phyloP scores from a whole-genome alignment of 208 protist species.

The Entamoeba histolytica region DNA sequence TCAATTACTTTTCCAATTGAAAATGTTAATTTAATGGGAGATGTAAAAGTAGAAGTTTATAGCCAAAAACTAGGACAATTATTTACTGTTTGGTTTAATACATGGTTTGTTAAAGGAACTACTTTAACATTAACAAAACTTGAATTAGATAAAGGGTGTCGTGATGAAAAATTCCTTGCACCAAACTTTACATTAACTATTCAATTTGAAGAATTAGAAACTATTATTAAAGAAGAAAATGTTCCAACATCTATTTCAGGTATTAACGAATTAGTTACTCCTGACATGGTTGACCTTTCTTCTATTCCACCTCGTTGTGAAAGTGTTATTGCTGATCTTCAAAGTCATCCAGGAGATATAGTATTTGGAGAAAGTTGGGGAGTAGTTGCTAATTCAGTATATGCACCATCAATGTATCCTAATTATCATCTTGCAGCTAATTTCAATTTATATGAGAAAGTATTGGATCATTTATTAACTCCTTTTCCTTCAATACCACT shows the following conservation, averaged over 20 bases:
- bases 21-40: background rate
- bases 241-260: background rate
- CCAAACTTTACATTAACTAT: background rate
- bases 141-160: background rate
- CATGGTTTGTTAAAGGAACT: background rate
- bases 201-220: background rate
- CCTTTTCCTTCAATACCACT: background rate
- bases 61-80: background rate
- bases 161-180: background rate
- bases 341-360: fast-evolving
- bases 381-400: background rate
- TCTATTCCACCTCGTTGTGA: background rate
- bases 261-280: background rate
- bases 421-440: background rate
- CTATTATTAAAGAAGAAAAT: background rate
- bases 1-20: background rate
- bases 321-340: background rate
- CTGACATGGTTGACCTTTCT: background rate
- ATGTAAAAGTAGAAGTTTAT: background rate
- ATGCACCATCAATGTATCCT: background rate
- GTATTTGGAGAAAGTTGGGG: background rate
- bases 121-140: background rate
- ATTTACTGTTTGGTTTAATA: background rate
- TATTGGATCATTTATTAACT: background rate
- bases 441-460: background rate